A percentile compares a stretch with the other conserved stretches of the same genome.
Evolutionary conservation across 2,329 filamentous ascomycete genomes (phyloP).

Genomic region (Leptosphaerulina australis): DNA sequence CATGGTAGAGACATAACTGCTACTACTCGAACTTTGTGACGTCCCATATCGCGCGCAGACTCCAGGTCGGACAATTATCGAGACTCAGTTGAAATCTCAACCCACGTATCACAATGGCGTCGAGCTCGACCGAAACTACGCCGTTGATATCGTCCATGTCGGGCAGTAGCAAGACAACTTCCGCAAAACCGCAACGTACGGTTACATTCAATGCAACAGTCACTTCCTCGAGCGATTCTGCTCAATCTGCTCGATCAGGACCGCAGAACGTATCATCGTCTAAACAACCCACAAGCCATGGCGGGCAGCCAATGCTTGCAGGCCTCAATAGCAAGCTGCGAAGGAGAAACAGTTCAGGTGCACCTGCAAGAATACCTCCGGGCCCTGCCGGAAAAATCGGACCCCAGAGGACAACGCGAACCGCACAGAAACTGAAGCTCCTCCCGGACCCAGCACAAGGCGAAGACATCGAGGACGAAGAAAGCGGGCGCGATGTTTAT

Average conservation of each 20-base stretch:
- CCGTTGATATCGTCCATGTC: constrained; percentile 48
- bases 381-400: constrained; percentile 74
- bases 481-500: constrained; percentile 94
- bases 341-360: constrained; percentile 81
- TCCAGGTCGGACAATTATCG: neutral
- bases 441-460: constrained; percentile 86
- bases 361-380: constrained; percentile 55
- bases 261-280: constrained; percentile 38
- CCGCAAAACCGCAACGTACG: constrained; percentile 59
- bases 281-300: constrained; percentile 45
- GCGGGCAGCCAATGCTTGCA: constrained; percentile 62
- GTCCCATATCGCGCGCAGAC: neutral
- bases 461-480: constrained; percentile 78
- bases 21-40: constrained; percentile 1
- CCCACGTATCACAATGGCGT: constrained; percentile 36
- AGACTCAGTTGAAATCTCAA: neutral
- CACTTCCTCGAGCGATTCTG: constrained; percentile 50
- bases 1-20: constrained; percentile 21
- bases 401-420: constrained; percentile 92
- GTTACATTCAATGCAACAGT: constrained; percentile 77
- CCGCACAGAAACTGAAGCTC: constrained; percentile 96
- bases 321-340: constrained; percentile 86
- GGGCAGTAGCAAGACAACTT: constrained; percentile 25
- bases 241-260: constrained; percentile 43
- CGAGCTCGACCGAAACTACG: constrained; percentile 46